Base-by-base conservation (phyloP, 2,329 filamentous ascomycete species). In the Ascochyta pisi region DNA sequence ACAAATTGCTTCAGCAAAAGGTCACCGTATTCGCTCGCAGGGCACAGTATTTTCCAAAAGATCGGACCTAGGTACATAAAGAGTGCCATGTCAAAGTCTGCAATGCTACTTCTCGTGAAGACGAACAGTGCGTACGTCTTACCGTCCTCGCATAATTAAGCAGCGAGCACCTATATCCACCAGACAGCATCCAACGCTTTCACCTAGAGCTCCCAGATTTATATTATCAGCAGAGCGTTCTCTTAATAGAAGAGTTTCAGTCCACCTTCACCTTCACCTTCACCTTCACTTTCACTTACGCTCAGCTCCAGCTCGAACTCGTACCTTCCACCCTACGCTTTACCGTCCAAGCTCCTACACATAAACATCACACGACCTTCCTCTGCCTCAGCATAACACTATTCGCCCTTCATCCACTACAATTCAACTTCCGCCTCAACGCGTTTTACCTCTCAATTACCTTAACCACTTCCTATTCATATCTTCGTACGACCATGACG, bases 221-320 rank as follows among this genome's bases (percentile, higher is more conserved):
- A 16, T 39, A n/a, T 19, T 6, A 13, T 6, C 22, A 42, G 38
- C 38, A 50, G 35, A 34, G 27, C 19, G 10, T 15, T 9, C 12
- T 31, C 26, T 8, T 34, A 26, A 6, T 9, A 2, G 6, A 39
- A 0, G 31, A 12, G 5, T 15, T 39, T 12, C 16, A 16, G 22
- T 26, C 34, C 23, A 16, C 49, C 27, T 53, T 54, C 50, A 54
- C 50, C 44, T 53, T 54, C 50, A 54, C 50, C 44, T 54, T 31
- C 19, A 22, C 35, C 35, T 38, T 38, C 16, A 1, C 31, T 13
- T 12, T 34, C 31, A 12, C 22, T 3, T 12, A 19, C 15, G 15
- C 16, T 38, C 23, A 44, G 43, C 12, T 19, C 19, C 37, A 19
- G 19, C 19, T 19, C 19, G 19, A 48, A 23, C 43, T 53, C 29